Base-by-base conservation (phyloP, 2,329 filamentous ascomycete species). In the Sclerotinia glacialis region DNA sequence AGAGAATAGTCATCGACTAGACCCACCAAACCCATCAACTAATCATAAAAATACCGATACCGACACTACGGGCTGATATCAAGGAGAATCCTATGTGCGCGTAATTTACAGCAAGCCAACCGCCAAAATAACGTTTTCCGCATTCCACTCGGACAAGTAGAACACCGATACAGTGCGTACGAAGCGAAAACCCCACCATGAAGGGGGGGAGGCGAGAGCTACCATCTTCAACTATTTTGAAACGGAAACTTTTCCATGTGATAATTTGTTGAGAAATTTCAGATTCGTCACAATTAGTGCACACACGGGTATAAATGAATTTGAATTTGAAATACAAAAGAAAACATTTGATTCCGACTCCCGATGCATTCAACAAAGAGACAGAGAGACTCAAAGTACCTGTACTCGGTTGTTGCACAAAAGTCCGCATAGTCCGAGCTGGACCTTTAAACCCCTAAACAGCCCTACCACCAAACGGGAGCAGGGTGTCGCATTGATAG, bases 61-160 rank as follows among this genome's bases (percentile, higher is more conserved):
- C 26, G 28, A 49, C 23, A 60, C 12, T 49, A 49, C 44, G 31
- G 49, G n/a, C 28, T 59, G 28, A 5, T 60, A 26, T 60, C 58
- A 23, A 26, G 44, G 53, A 55, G 14, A 55, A 26, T 23, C 34
- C 53, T 12, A 42, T 37, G 18, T 37, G 46, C 58, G 28, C n/a
- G 28, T 7, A 14, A 26, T 26, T 26, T 26, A 37, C 12, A 34
- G n/a, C 58, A 49, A 26, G 37, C 56, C 11, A n/a, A 12, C 21
- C 18, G 21, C 16, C 11, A 18, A 34, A 18, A 34, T 37, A 18
- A 40, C 28, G 21, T 34, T 60, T 60, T 60, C 44, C 58, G 42
- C 42, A 59, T 34, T 49, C 21, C 58, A 26, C 44, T 60, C 58
- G 58, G 58, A 60, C 58, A 60, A 60, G 21, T 18, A 49, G 58